These are phyloP conservation scores for Asterophora parasitica DNA, from an alignment of 768 basidiomycete genomes.

Conservation along the genomic window DNA sequence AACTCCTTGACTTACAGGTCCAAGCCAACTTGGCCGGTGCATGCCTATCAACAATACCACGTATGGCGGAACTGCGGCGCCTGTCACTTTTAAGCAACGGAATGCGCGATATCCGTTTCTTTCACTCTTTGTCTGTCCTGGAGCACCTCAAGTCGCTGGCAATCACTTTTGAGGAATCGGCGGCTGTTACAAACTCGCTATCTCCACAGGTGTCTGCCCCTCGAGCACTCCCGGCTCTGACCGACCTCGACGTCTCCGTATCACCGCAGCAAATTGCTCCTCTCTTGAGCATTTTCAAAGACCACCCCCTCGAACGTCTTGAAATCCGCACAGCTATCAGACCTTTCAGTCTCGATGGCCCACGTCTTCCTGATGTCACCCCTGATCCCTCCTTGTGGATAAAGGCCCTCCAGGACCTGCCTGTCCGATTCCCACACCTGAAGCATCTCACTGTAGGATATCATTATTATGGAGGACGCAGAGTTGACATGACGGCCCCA, in stretches of 20 bases:
- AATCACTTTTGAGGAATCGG: neutral
- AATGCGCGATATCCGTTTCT: constrained; percentile 2
- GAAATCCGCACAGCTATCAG: neutral
- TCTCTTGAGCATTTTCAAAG: constrained; percentile 5
- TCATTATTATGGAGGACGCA: neutral
- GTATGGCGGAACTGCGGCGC: neutral
- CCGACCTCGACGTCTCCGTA: neutral
- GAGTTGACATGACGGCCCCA: neutral
- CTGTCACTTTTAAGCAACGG: neutral
- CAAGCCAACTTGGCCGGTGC: neutral
- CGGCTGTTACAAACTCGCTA: neutral
- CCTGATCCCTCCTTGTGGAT: neutral
- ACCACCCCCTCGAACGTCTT: constrained; percentile 4
- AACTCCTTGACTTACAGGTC: neutral
- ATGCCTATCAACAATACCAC: neutral
- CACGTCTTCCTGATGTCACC: neutral
- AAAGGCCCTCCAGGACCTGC: neutral
- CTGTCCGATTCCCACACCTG: constrained; percentile 1
- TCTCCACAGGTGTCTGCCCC: neutral
- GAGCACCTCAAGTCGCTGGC: constrained; percentile 1
- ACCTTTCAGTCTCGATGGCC: neutral
- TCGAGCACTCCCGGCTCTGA: constrained; percentile 2
- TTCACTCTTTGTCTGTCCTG: neutral
- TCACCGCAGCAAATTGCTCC: neutral
- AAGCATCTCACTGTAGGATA: constrained; percentile 1